Evolutionary conservation across 148 eudicot genomes (phyloP).

Genomic region (Camellia lanceoleosa): DNA sequence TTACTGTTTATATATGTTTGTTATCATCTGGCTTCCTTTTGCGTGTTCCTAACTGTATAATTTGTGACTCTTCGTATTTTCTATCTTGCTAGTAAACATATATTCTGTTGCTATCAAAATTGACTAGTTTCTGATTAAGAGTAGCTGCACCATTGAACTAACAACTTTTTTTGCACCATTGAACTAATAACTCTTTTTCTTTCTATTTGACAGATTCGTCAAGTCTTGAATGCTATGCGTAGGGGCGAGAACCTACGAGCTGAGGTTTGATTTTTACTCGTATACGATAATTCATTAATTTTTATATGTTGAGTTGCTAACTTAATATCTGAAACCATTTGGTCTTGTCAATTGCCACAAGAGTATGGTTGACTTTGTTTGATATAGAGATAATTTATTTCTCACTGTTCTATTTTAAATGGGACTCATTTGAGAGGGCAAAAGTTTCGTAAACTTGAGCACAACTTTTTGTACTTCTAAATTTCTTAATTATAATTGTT

Average conservation of each 20-base stretch:
- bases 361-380: background rate
- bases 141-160: background rate
- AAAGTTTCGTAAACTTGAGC: background rate
- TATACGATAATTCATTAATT: background rate
- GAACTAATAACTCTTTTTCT: background rate
- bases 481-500: background rate
- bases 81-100: too few species aligned
- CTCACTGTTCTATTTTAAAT: background rate
- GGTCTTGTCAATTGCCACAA: background rate
- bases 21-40: too few species aligned
- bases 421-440: background rate
- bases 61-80: too few species aligned
- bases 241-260: constrained; percentile 35
- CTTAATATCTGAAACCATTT: constrained; percentile 4
- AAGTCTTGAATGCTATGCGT: constrained; percentile 35
- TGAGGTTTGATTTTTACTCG: constrained; percentile 30
- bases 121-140: too few species aligned
- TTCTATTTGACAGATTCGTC: constrained; percentile 37
- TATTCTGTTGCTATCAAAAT: too few species aligned
- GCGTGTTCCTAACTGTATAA: too few species aligned
- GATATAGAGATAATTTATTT: background rate
- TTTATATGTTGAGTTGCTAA: background rate
- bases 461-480: background rate
- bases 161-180: background rate
- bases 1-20: too few species aligned